Evolutionary conservation across 2,329 filamentous ascomycete species (phyloP).

Genomic region (Fusarium xylarioides): DNA sequence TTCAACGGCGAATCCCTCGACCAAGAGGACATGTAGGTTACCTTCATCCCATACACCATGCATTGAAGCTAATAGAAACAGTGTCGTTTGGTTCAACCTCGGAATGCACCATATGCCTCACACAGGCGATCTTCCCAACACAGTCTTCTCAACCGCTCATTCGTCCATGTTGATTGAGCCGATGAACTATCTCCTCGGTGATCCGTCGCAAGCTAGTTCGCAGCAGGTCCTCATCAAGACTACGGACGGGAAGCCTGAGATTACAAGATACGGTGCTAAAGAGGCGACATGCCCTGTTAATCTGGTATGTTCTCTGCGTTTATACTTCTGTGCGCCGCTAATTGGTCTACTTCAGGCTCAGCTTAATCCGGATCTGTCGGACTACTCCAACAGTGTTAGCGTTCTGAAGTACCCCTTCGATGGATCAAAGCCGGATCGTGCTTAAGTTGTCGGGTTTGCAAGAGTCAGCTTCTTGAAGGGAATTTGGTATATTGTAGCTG

Average conservation of each 20-base stretch:
- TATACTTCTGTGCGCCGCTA: neutral
- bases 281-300: neutral
- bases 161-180: neutral
- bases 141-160: neutral
- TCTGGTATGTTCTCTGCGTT: neutral
- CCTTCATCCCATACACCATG: rapidly evolving
- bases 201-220: neutral
- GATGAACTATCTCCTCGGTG: neutral
- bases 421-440: slow-evolving; percentile 1
- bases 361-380: neutral
- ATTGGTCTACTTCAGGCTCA: neutral
- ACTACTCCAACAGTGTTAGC: neutral
- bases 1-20: neutral
- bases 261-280: neutral
- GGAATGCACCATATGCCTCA: slow-evolving; percentile 12
- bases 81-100: neutral
- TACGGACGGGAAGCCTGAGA: neutral
- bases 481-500: neutral
- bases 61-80: rapidly evolving
- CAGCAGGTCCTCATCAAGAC: slow-evolving; percentile 1
- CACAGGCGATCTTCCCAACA: slow-evolving; percentile 3
- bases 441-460: neutral
- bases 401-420: neutral
- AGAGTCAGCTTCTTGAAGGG: neutral
- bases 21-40: neutral